These are phyloP conservation scores for Jatropha podagrica DNA, from an alignment of 441 rosid genomes.

Conservation along the genomic window DNA sequence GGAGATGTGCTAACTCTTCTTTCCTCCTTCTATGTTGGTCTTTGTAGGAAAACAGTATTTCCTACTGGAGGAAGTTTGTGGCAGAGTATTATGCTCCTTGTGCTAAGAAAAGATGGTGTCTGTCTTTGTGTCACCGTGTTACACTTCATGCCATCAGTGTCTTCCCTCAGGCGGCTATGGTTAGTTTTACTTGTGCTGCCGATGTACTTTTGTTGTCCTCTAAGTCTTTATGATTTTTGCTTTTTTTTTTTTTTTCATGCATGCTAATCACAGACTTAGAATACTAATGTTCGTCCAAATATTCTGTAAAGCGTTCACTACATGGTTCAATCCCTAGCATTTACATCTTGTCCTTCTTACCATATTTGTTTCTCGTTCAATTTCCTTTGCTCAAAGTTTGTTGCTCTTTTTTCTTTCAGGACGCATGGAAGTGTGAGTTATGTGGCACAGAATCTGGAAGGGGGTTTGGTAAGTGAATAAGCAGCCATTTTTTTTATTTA, in stretches of 20 bases:
- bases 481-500: neutral
- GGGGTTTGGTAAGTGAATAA: constrained; percentile 73
- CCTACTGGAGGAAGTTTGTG: constrained; percentile 91
- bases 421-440: constrained; percentile 84
- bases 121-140: constrained; percentile 67
- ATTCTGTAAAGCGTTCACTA: neutral
- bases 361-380: neutral
- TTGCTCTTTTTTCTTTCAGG: constrained; percentile 43
- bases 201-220: neutral
- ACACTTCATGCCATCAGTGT: constrained; percentile 77
- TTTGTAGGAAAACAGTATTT: constrained; percentile 65
- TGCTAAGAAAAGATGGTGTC: constrained; percentile 91
- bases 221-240: neutral
- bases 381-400: constrained; percentile 6
- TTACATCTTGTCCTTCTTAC: constrained; percentile 4
- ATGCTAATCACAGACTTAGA: neutral
- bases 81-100: constrained; percentile 82
- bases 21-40: constrained; percentile 7
- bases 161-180: constrained; percentile 85
- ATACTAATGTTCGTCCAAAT: neutral
- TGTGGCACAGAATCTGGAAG: constrained; percentile 78
- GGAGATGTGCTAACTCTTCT: neutral
- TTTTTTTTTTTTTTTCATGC: neutral
- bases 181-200: constrained; percentile 36
- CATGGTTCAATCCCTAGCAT: neutral